A percentile compares a stretch with the other conserved stretches of the same genome.
These are phyloP conservation scores for Rosa lucieae DNA, from an alignment of 306 rosid species.

Conservation along the genomic window DNA sequence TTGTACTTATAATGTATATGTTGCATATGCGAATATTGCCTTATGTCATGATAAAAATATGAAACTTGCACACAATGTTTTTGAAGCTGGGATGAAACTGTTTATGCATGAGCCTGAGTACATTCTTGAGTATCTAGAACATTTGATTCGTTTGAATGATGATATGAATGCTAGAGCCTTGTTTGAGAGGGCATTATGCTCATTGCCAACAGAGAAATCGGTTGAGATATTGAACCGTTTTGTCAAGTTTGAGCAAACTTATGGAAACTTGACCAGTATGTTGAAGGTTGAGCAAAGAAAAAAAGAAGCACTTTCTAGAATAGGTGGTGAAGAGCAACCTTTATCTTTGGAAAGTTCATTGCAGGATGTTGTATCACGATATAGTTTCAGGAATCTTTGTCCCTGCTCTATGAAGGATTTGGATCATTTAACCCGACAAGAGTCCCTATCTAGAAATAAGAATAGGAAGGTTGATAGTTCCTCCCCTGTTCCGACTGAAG, in stretches of 20 bases:
- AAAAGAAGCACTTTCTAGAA: constrained; percentile 72
- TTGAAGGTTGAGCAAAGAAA: constrained; percentile 90
- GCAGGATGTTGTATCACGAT: constrained; percentile 83
- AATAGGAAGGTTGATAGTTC: constrained; percentile 51
- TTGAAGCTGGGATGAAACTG: constrained; percentile 79
- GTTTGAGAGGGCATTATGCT: constrained; percentile 78
- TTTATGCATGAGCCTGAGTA: constrained; percentile 82
- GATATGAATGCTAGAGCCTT: constrained; percentile 83
- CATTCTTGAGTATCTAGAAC: constrained; percentile 90
- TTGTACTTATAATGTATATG: constrained; percentile 84
- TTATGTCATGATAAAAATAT: constrained; percentile 89
- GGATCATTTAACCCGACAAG: constrained; percentile 35
- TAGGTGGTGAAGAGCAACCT: constrained; percentile 53
- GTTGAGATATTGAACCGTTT: constrained; percentile 89
- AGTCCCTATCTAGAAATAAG: constrained; percentile 74
- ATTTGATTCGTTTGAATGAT: constrained; percentile 82
- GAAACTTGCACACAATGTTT: constrained; percentile 81
- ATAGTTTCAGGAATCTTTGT: constrained; percentile 86
- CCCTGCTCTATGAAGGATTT: constrained; percentile 65
- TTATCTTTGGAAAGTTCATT: constrained; percentile 31
- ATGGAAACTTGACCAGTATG: constrained; percentile 86
- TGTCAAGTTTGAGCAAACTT: constrained; percentile 76
- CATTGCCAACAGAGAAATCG: constrained; percentile 69
- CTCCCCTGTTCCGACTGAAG: constrained; percentile 39
- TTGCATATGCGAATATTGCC: constrained; percentile 79